These are phyloP conservation scores for Chenopodium formosanum DNA, from an alignment of 148 eudicot species.

Conservation along the genomic window DNA sequence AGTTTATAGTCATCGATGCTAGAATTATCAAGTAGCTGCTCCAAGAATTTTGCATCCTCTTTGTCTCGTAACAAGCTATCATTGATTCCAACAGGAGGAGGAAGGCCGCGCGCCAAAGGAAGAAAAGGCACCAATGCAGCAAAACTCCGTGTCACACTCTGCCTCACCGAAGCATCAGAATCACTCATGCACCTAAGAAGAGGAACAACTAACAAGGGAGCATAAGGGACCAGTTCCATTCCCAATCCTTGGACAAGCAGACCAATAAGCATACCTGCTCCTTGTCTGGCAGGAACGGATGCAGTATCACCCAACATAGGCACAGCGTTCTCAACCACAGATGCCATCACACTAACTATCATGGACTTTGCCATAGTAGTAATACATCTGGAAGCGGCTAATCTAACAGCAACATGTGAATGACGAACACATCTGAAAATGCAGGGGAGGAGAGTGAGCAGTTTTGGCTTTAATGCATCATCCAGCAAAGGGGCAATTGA, in stretches of 20 bases:
- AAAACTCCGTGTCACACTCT: conserved; percentile 96
- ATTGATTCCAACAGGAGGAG: conserved; percentile 74
- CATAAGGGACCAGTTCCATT: conserved; percentile 82
- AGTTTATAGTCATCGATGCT: conserved; percentile 92
- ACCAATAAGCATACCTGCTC: conserved; percentile 96
- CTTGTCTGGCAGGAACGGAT: conserved; percentile 89
- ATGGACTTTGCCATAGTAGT: conserved; percentile 93
- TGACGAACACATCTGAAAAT: conserved; percentile 89
- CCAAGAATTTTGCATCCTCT: conserved; percentile 87
- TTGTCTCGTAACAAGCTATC: conserved; percentile 64
- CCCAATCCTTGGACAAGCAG: conserved; percentile 94
- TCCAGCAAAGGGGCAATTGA: conserved; percentile 84
- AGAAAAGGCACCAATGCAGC: conserved; percentile 98
- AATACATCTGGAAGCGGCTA: conserved; percentile 92
- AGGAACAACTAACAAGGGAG: conserved; percentile 93
- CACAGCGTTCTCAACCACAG: conserved; percentile 78
- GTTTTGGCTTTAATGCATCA: conserved; percentile 57
- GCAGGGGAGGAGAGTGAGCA: conserved; percentile 90
- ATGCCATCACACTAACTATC: conserved; percentile 71
- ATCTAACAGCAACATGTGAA: conserved; percentile 88
- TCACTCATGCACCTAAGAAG: conserved; percentile 99
- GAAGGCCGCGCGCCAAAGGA: conserved; percentile 86
- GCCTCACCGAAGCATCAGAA: conserved; percentile 86
- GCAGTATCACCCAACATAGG: conserved; percentile 88
- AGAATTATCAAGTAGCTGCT: conserved; percentile 96